A percentile compares a stretch with the other conserved stretches of the same genome.
phyloP scores from a whole-genome alignment of 1,139 yeast genomes.

The Geotrichum europaeum region DNA sequence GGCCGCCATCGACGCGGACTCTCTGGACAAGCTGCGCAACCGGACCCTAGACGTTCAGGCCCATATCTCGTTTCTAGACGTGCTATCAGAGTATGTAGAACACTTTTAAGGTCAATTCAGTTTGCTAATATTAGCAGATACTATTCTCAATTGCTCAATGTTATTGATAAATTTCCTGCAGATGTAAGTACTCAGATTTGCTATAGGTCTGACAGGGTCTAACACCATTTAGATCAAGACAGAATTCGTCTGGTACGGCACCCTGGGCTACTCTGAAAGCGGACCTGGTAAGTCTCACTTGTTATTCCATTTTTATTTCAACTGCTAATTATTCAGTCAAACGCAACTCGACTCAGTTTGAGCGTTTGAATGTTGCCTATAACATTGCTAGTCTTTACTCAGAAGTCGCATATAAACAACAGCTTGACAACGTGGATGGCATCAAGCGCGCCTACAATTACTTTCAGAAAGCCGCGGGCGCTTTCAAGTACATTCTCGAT shows the following conservation, averaged over 20 bases:
- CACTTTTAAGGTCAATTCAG: not conserved
- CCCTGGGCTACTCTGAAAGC: constrained; percentile 50
- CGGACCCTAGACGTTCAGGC: constrained; percentile 31
- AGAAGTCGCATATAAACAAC: constrained; percentile 41
- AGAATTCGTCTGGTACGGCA: constrained; percentile 66
- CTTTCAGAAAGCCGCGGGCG: constrained; percentile 65
- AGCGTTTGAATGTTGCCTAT: constrained; percentile 55
- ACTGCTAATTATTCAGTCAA: constrained; percentile 33
- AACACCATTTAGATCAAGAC: constrained; percentile 27
- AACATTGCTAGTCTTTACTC: constrained; percentile 66
- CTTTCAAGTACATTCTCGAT: constrained; percentile 43
- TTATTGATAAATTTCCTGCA: constrained; percentile 41
- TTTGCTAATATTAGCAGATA: not conserved
- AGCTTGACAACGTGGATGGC: constrained; percentile 43
- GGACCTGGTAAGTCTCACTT: constrained; percentile 31
- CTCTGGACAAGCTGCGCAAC: constrained; percentile 39
- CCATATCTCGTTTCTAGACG: constrained; percentile 29
- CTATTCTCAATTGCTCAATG: constrained; percentile 26
- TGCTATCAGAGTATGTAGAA: constrained; percentile 20
- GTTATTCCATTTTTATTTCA: constrained; percentile 18
- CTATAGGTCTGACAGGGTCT: not conserved
- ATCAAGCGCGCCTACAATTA: constrained; percentile 56
- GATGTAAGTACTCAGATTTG: constrained; percentile 29
- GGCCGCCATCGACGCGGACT: constrained; percentile 49
- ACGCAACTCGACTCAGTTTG: constrained; percentile 47